Conservation (phyloP, 164 flowering plant genomes). For the Vitis amurensis region DNA sequence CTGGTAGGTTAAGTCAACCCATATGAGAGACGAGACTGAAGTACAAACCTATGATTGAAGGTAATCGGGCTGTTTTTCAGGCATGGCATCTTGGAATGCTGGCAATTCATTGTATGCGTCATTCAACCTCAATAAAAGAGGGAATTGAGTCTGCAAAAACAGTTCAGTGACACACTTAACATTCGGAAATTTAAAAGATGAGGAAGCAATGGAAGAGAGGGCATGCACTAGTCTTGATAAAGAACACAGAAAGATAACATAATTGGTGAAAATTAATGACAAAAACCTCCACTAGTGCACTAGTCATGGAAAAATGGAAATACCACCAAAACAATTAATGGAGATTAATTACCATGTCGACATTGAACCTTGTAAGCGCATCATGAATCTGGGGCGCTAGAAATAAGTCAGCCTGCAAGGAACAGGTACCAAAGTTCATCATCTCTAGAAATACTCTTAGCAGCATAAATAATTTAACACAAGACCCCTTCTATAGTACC, state of each 20-base stretch:
- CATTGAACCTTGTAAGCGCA: slow-evolving; percentile 47
- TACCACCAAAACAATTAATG: background rate
- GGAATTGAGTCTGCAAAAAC: slow-evolving; percentile 50
- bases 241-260: background rate
- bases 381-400: slow-evolving; percentile 68
- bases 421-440: background rate
- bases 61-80: slow-evolving; percentile 65
- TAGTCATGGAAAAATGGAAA: background rate
- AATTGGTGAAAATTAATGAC: background rate
- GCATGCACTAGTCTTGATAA: too few species aligned
- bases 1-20: too few species aligned
- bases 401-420: slow-evolving; percentile 76
- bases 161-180: background rate
- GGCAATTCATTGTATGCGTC: slow-evolving; percentile 53
- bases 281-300: background rate
- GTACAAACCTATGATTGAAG: background rate
- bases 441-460: background rate
- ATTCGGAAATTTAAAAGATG: background rate
- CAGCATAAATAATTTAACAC: background rate
- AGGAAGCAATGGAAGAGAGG: too few species aligned
- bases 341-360: slow-evolving; percentile 60
- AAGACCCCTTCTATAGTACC: background rate
- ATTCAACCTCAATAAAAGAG: slow-evolving; percentile 47
- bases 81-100: slow-evolving; percentile 57
- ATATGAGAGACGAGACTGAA: too few species aligned